Evolutionary conservation across 306 rosid genomes (phyloP).

Genomic region (Lagenaria siceraria): DNA sequence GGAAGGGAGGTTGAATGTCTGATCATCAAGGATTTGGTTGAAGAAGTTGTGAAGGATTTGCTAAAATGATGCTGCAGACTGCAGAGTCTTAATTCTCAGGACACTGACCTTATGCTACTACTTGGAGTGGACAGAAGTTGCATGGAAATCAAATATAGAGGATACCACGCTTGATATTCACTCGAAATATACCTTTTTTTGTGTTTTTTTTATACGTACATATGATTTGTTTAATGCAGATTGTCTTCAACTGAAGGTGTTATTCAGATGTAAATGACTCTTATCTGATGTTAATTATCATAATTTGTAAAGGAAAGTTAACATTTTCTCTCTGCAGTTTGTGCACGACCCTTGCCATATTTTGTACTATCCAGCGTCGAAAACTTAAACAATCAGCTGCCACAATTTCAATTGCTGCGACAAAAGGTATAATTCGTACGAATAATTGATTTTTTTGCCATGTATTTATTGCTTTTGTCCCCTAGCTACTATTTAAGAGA

Average conservation of each 20-base stretch:
- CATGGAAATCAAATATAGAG: not conserved
- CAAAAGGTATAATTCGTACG: not conserved
- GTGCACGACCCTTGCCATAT: not conserved
- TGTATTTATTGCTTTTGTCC: not conserved
- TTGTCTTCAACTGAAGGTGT: conserved; percentile 1
- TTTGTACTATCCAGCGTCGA: not conserved
- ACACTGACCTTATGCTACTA: conserved; percentile 2
- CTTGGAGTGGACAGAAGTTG: not conserved
- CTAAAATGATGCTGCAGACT: conserved; percentile 3
- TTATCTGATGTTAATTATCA: not conserved
- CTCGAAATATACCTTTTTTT: not conserved
- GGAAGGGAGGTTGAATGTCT: conserved; percentile 56
- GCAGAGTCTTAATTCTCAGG: not conserved
- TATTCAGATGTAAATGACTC: conserved; percentile 5
- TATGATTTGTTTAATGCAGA: not conserved
- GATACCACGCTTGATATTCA: not conserved
- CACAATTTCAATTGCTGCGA: not conserved
- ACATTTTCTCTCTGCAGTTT: conserved; percentile 4
- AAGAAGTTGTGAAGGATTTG: conserved; percentile 59
- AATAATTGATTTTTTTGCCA: not conserved
- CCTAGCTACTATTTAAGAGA: not conserved
- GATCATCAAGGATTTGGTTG: conserved; percentile 56
- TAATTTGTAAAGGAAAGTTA: conserved; percentile 4
- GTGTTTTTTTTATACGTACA: conserved; percentile 12
- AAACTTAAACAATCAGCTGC: not conserved